Evolutionary conservation across 1,284 basidiomycete species (phyloP).

Genomic region (Apiotrichum montevideense): DNA sequence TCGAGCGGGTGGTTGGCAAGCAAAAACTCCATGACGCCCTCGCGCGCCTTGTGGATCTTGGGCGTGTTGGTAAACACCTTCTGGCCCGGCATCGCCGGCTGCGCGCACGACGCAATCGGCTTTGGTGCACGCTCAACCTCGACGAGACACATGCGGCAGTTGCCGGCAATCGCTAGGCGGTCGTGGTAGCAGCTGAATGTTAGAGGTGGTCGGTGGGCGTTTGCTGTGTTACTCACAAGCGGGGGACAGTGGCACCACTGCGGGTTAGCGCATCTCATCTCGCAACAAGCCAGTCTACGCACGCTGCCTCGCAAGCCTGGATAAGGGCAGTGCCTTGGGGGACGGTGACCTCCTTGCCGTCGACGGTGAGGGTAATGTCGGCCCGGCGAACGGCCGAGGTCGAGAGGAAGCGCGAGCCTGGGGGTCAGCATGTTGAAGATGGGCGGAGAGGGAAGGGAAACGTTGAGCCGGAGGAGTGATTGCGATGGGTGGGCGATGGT

Average conservation of each 20-base stretch:
- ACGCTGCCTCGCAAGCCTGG: slow-evolving; percentile 67
- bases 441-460: neutral
- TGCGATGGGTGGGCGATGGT: neutral
- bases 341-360: slow-evolving; percentile 89
- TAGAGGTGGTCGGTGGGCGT: slow-evolving; percentile 7
- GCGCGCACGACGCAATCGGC: slow-evolving; percentile 73
- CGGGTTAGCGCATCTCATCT: neutral
- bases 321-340: slow-evolving; percentile 86
- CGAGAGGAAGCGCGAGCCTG: slow-evolving; percentile 37
- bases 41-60: slow-evolving; percentile 81
- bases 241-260: slow-evolving; percentile 30
- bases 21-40: slow-evolving; percentile 98
- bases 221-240: slow-evolving; percentile 29
- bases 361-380: slow-evolving; percentile 82
- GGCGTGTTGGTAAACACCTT: slow-evolving; percentile 96
- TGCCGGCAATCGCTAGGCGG: slow-evolving; percentile 80
- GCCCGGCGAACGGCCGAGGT: slow-evolving; percentile 53
- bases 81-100: slow-evolving; percentile 95
- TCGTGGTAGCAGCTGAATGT: slow-evolving; percentile 50
- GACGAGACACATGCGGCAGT: slow-evolving; percentile 97
- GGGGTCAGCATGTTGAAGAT: neutral
- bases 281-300: slow-evolving; percentile 4
- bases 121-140: slow-evolving; percentile 87
- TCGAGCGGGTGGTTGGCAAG: slow-evolving; percentile 96
- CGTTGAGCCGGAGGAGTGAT: neutral